Conservation (phyloP, 2,329 filamentous ascomycete genomes). For the Tothia fuscella region DNA sequence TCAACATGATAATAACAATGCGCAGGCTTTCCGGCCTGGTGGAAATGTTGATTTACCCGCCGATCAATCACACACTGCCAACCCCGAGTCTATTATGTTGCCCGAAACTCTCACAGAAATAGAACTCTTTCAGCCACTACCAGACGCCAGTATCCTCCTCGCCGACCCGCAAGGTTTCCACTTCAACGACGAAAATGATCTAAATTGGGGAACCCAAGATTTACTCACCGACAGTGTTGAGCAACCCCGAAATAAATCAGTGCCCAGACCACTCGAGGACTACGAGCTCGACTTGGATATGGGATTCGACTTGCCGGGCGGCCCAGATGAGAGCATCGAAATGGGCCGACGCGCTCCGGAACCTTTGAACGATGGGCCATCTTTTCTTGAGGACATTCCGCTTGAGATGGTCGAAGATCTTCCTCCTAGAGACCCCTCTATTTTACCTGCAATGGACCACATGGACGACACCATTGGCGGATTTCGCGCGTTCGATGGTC, state of each 20-base stretch:
- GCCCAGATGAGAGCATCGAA: constrained; percentile 59
- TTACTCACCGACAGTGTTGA: constrained; percentile 60
- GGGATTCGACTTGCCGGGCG: constrained; percentile 29
- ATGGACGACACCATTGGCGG: constrained; percentile 14
- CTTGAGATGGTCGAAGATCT: constrained; percentile 33
- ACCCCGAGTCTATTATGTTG: constrained; percentile 75
- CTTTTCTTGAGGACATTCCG: constrained; percentile 32
- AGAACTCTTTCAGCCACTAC: constrained; percentile 66
- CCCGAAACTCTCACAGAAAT: constrained; percentile 89
- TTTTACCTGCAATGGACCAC: constrained; percentile 36
- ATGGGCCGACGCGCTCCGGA: constrained; percentile 75
- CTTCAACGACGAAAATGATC: constrained; percentile 8
- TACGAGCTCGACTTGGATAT: constrained; percentile 33
- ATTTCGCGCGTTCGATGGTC: constrained; percentile 3
- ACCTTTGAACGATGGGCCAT: constrained; percentile 22
- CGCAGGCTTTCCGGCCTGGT: constrained; percentile 82
- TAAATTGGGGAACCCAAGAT: constrained; percentile 58
- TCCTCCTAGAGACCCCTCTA: constrained; percentile 17
- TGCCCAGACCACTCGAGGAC: constrained; percentile 10
- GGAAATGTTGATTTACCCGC: constrained; percentile 94
- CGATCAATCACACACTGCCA: constrained; percentile 61
- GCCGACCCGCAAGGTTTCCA: constrained; percentile 47
- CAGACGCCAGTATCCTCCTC: constrained; percentile 75
- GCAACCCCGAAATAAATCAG: constrained; percentile 37
- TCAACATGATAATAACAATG: too few relatives aligned